Conservation (phyloP, 352 stramenopile species). For the Thraustochytrium sp. region DNA sequence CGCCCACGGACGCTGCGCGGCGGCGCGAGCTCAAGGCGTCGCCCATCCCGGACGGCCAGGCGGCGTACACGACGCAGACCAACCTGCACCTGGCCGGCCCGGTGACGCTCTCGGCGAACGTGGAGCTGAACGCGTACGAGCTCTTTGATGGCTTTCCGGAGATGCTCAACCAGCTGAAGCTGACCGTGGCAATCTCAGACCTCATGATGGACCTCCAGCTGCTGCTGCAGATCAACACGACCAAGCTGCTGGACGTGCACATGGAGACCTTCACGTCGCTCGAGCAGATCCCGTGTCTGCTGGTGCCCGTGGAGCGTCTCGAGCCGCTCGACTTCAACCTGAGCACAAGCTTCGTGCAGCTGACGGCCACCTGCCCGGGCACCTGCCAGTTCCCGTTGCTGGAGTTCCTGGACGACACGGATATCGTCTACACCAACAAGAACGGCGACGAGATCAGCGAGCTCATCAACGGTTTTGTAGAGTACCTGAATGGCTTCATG, state of each 20-base stretch:
- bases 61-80: not conserved
- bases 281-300: not conserved
- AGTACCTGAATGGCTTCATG: not conserved
- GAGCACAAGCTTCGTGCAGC: not conserved
- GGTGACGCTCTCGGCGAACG: not conserved
- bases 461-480: not conserved
- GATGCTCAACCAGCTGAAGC: not conserved
- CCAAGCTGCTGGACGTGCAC: not conserved
- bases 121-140: not conserved
- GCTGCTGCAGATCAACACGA: not conserved
- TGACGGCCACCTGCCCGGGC: not conserved
- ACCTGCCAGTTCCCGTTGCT: not conserved
- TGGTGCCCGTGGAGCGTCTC: not conserved
- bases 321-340: not conserved
- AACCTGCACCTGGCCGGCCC: not conserved
- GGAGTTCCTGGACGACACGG: not conserved
- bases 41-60: not conserved
- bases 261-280: not conserved
- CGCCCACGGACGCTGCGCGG: not conserved
- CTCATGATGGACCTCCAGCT: not conserved
- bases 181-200: not conserved
- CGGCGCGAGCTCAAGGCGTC: no score
- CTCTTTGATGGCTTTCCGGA: not conserved
- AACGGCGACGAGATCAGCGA: not conserved
- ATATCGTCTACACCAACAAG: not conserved